Evolutionary conservation across 805 yeast species (phyloP).

Genomic region (Starmerella potacharoeniae): DNA sequence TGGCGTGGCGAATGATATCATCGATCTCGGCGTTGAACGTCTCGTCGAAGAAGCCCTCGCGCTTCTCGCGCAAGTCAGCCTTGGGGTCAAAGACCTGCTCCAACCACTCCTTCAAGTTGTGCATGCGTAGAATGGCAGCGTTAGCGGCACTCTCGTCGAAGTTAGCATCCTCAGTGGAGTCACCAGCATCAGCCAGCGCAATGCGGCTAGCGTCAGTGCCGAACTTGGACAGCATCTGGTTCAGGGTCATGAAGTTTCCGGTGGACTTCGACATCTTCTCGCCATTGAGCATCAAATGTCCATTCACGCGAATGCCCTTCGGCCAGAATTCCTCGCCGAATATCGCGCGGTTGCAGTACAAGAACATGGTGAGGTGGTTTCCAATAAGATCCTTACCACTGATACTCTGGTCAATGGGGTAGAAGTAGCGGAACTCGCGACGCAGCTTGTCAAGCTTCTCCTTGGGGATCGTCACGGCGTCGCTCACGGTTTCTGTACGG

Average conservation of each 20-base stretch:
- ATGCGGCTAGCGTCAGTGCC: constrained; percentile 98
- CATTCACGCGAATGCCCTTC: constrained; percentile 83
- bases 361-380: constrained; percentile 91
- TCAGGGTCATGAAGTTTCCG: constrained; percentile 89
- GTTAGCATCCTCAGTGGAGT: constrained; percentile 92
- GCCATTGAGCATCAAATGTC: constrained; percentile 88
- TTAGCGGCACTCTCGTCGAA: constrained; percentile 94
- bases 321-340: constrained; percentile 94
- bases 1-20: constrained; percentile 59
- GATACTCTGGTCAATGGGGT: constrained; percentile 82
- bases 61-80: constrained; percentile 37
- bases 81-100: constrained; percentile 54
- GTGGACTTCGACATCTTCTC: constrained; percentile 97
- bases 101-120: constrained; percentile 89
- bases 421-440: constrained; percentile 92
- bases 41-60: constrained; percentile 59
- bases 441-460: constrained; percentile 62
- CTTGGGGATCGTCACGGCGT: constrained; percentile 45
- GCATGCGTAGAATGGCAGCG: constrained; percentile 90
- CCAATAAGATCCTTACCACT: constrained; percentile 97
- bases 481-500: constrained; percentile 47
- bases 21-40: constrained; percentile 95
- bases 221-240: constrained; percentile 71
- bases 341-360: constrained; percentile 83
- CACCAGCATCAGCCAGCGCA: constrained; percentile 98